phyloP scores from a whole-genome alignment of 2,329 filamentous ascomycete species.

The Fusarium napiforme region DNA sequence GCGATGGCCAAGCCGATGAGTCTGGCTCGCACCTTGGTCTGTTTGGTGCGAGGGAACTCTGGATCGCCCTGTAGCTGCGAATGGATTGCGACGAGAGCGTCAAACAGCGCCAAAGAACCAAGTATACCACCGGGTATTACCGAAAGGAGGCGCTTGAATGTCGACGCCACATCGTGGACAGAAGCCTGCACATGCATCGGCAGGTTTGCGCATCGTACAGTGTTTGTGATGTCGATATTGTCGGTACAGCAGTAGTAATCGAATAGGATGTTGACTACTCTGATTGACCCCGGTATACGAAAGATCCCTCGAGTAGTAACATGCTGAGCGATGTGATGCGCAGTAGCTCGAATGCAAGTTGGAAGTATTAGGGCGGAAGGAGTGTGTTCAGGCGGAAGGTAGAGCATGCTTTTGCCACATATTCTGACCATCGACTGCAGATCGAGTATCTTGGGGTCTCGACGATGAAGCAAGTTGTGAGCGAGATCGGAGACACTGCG shows the following conservation, averaged over 20 bases:
- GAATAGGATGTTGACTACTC: slow-evolving; percentile 67
- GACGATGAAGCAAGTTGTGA: slow-evolving; percentile 56
- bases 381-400: slow-evolving; percentile 68
- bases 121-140: slow-evolving; percentile 74
- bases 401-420: slow-evolving; percentile 70
- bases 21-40: slow-evolving; percentile 68
- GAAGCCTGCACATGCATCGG: slow-evolving; percentile 69
- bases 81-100: slow-evolving; percentile 70
- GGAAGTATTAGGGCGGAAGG: slow-evolving; percentile 68
- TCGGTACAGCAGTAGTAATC: slow-evolving; percentile 69
- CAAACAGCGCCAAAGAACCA: slow-evolving; percentile 70
- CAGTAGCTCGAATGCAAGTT: slow-evolving; percentile 73
- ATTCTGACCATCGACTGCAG: slow-evolving; percentile 70
- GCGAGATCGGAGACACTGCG: slow-evolving; percentile 68
- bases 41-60: slow-evolving; percentile 63
- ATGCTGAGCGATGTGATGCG: slow-evolving; percentile 71
- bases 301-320: slow-evolving; percentile 69
- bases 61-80: slow-evolving; percentile 64
- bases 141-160: slow-evolving; percentile 73
- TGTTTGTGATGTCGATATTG: slow-evolving; percentile 63
- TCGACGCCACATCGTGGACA: slow-evolving; percentile 73
- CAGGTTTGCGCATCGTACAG: slow-evolving; percentile 68
- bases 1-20: slow-evolving; percentile 72
- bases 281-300: slow-evolving; percentile 69
- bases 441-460: slow-evolving; percentile 62